These are phyloP conservation scores for Neurospora tetraspora DNA, from an alignment of 495 filamentous ascomycete species.

Conservation along the genomic window DNA sequence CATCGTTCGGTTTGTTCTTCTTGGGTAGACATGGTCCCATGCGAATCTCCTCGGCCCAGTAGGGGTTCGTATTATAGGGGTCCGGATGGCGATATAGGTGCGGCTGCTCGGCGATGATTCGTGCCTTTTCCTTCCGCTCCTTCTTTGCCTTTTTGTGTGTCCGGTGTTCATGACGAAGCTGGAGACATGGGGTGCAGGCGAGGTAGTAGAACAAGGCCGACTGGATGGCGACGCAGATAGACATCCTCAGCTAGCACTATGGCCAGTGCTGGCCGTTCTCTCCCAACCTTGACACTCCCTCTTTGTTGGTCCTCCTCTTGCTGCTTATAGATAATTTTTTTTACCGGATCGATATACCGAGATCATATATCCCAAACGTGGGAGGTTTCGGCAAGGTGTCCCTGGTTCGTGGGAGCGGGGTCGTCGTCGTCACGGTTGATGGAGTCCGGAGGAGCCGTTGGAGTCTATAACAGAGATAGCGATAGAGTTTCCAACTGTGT, in stretches of 20 bases:
- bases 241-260: constrained; percentile 31
- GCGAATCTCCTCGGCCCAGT: constrained; percentile 76
- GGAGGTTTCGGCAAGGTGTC: not conserved
- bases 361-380: not conserved
- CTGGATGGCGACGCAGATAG: constrained; percentile 48
- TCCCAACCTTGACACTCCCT: not conserved
- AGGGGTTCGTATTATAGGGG: constrained; percentile 73
- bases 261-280: not conserved
- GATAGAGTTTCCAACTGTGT: not conserved
- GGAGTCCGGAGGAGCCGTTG: not conserved
- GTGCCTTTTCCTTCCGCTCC: constrained; percentile 49
- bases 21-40: constrained; percentile 66
- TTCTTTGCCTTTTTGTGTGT: constrained; percentile 53
- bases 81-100: constrained; percentile 67
- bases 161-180: constrained; percentile 51
- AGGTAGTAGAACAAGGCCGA: constrained; percentile 81
- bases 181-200: constrained; percentile 72
- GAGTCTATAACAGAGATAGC: not conserved
- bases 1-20: constrained; percentile 40
- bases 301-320: not conserved
- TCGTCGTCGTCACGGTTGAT: not conserved
- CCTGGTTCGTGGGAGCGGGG: not conserved
- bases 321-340: not conserved
- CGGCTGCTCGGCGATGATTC: constrained; percentile 54
- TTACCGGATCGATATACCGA: not conserved